Percentiles rank a stretch among this genome's conserved stretches.
These are phyloP conservation scores for Acacia crassicarpa DNA, from an alignment of 306 rosid genomes.

Conservation along the genomic window DNA sequence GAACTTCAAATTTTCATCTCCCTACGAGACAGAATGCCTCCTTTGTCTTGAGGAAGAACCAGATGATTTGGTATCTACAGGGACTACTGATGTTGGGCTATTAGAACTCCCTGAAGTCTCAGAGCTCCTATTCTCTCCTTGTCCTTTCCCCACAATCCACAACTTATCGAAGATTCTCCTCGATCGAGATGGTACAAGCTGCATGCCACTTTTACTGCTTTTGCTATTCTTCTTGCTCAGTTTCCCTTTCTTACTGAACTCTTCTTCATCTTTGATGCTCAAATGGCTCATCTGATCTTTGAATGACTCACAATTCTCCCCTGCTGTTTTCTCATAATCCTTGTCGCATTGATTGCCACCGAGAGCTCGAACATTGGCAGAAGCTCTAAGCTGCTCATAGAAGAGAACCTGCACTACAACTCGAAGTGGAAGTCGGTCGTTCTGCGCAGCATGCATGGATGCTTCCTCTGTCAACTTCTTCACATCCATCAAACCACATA, in stretches of 20 bases:
- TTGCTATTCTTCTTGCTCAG: conserved; percentile 71
- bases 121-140: conserved; percentile 75
- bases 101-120: conserved; percentile 96
- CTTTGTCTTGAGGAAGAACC: conserved; percentile 75
- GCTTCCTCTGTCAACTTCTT: conserved; percentile 73
- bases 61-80: conserved; percentile 73
- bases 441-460: conserved; percentile 89
- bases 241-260: conserved; percentile 44
- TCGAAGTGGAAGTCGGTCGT: conserved; percentile 91
- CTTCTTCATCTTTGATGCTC: conserved; percentile 63
- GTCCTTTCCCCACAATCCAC: conserved; percentile 79
- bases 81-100: conserved; percentile 79
- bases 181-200: conserved; percentile 83
- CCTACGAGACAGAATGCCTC: conserved; percentile 95
- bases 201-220: conserved; percentile 76
- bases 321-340: conserved; percentile 41
- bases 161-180: conserved; percentile 85
- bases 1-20: background rate
- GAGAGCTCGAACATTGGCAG: conserved; percentile 34
- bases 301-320: conserved; percentile 51
- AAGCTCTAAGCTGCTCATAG: conserved; percentile 80
- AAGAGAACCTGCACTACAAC: conserved; percentile 90
- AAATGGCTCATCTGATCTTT: conserved; percentile 47
- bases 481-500: conserved; percentile 75
- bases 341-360: conserved; percentile 27